These are phyloP conservation scores for Lentinus tigrinus DNA, from an alignment of 768 basidiomycete genomes.

Conservation along the genomic window DNA sequence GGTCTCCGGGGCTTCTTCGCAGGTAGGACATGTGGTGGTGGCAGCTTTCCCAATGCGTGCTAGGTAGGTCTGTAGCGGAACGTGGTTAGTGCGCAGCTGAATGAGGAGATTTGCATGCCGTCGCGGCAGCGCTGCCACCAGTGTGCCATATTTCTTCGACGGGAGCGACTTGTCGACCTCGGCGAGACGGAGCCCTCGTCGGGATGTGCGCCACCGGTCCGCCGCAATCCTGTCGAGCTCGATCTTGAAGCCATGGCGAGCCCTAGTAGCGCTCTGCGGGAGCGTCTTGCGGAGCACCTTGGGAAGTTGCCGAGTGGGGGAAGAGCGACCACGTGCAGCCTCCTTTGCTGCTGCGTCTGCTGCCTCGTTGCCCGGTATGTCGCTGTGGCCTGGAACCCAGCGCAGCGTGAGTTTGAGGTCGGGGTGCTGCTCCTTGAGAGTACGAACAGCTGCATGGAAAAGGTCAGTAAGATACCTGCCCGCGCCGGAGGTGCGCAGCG, in stretches of 20 bases:
- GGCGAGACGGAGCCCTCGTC: too few relatives aligned
- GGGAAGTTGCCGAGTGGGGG: too few relatives aligned
- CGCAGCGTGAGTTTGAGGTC: not conserved
- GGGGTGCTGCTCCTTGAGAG: not conserved
- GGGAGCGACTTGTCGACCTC: too few relatives aligned
- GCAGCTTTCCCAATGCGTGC: slow-evolving; percentile 11
- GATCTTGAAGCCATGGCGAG: too few relatives aligned
- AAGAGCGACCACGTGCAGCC: slow-evolving; percentile 12
- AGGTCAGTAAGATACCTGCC: slow-evolving; percentile 13
- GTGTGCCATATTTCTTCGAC: not conserved
- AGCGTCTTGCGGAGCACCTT: too few relatives aligned
- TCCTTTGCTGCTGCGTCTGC: slow-evolving; percentile 22
- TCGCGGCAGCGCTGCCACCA: not conserved
- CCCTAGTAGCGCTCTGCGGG: too few relatives aligned
- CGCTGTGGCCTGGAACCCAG: slow-evolving; percentile 25
- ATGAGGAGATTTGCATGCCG: slow-evolving; percentile 18
- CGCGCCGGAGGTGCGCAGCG: not conserved
- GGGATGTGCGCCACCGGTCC: too few relatives aligned
- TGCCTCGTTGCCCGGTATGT: slow-evolving; percentile 22
- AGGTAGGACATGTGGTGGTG: slow-evolving; percentile 13
- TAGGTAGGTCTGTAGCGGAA: slow-evolving; percentile 29
- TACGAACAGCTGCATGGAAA: not conserved
- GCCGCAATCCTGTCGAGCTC: too few relatives aligned
- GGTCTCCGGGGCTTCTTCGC: slow-evolving; percentile 7
- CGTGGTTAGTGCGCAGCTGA: slow-evolving; percentile 34